phyloP scores from a whole-genome alignment of 2,329 filamentous ascomycete genomes.

The Aureobasidium sp. region DNA sequence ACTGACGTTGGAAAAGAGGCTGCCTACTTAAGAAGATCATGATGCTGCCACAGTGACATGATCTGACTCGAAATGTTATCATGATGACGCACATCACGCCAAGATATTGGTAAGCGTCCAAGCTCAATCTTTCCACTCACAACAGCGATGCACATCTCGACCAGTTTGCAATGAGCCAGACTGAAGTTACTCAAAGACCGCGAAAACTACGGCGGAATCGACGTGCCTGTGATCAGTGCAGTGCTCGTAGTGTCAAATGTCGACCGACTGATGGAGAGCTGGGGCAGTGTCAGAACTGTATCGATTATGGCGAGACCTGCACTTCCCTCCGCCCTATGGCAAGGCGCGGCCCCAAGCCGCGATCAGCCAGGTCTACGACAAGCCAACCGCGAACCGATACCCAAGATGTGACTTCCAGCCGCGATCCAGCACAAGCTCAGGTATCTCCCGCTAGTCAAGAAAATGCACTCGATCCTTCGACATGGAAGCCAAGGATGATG shows the following conservation, averaged over 20 bases:
- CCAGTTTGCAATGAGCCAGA: neutral
- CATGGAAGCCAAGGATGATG: constrained; percentile 2
- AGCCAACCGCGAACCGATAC: neutral
- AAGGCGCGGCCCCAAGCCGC: constrained; percentile 27
- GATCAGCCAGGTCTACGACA: neutral
- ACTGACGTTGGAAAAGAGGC: neutral
- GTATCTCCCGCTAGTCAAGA: neutral
- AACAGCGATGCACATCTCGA: neutral
- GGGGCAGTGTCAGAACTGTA: constrained; percentile 43
- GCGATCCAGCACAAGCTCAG: neutral
- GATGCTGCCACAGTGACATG: neutral
- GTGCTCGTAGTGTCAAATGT: constrained; percentile 35
- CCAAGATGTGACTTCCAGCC: neutral
- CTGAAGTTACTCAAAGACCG: neutral
- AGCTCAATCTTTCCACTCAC: neutral
- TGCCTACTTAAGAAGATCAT: neutral
- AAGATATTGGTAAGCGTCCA: neutral
- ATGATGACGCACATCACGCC: neutral
- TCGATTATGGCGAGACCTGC: constrained; percentile 44
- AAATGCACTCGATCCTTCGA: constrained; percentile 20
- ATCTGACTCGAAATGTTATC: neutral
- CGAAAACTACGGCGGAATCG: constrained; percentile 19
- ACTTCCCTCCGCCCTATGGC: constrained; percentile 40
- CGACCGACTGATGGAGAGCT: constrained; percentile 41
- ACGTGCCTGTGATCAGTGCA: constrained; percentile 38